Evolutionary conservation across 2,329 filamentous ascomycete genomes (phyloP).

Genomic region (Capronia epimyces): DNA sequence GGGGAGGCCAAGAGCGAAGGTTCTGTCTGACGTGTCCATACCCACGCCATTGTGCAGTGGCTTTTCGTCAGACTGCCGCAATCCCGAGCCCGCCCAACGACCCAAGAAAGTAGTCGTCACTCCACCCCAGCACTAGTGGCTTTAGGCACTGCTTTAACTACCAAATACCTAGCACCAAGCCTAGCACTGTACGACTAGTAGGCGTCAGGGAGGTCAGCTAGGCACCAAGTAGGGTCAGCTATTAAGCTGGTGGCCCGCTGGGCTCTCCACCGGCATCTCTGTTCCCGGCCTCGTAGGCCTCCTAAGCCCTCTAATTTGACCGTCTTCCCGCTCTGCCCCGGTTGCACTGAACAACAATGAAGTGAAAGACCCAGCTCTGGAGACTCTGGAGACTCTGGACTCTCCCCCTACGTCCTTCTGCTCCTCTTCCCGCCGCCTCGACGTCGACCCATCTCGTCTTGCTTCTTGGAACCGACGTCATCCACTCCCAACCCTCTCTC

Average conservation of each 20-base stretch:
- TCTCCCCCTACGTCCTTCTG: neutral
- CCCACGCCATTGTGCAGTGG: no score
- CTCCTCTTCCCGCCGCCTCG: neutral
- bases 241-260: neutral
- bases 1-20: no score
- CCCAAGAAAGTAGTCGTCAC: neutral
- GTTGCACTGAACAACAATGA: conserved; percentile 17
- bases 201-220: no score
- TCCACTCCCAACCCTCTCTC: conserved; percentile 10
- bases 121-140: neutral
- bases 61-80: no score
- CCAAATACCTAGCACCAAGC: no score
- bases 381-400: neutral
- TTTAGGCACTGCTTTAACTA: no score
- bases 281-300: no score
- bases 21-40: no score
- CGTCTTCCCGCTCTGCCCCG: conserved; percentile 15
- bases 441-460: conserved; percentile 3
- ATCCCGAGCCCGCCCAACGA: no score
- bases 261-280: conserved; percentile 3
- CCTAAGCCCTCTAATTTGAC: neutral
- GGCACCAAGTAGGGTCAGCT: no score
- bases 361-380: neutral
- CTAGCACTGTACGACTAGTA: no score
- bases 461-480: conserved; percentile 23